Conservation (phyloP, 106 monocot species). For the Narthecium ossifragum region DNA sequence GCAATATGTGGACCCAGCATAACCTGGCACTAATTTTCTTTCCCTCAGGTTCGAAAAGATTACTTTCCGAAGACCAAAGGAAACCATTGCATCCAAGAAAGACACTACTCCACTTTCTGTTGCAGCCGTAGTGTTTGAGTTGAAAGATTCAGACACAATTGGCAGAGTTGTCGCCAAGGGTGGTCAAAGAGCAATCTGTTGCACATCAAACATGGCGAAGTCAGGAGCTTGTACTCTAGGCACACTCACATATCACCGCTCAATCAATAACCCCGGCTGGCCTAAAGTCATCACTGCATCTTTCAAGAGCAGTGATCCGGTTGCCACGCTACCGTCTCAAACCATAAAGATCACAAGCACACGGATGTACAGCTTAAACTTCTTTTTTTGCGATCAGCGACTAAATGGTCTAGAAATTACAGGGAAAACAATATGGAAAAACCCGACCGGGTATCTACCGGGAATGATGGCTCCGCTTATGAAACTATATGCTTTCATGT, state of each 20-base stretch:
- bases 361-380: conserved; percentile 91
- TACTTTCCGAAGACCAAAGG: conserved; percentile 51
- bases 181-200: conserved; percentile 87
- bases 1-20: no score
- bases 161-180: conserved; percentile 95
- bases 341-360: conserved; percentile 51
- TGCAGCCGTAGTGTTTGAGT: conserved; percentile 82
- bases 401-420: conserved; percentile 56
- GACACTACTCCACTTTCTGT: conserved; percentile 33
- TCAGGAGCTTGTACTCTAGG: conserved; percentile 72
- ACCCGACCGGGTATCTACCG: conserved; percentile 85
- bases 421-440: conserved; percentile 95
- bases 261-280: conserved; percentile 56
- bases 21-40: no score
- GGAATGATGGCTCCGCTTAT: conserved; percentile 92
- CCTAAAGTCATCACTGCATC: conserved; percentile 52
- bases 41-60: conserved; percentile 85
- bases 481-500: conserved; percentile 87
- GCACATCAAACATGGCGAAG: conserved; percentile 91
- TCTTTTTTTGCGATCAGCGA: conserved; percentile 59
- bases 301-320: conserved; percentile 53
- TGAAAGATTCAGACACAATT: conserved; percentile 74
- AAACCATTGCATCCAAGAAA: conserved; percentile 41
- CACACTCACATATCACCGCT: conserved; percentile 57
- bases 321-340: conserved; percentile 48